Conservation (phyloP, 805 yeast genomes). For the Blastobotrys attinorum region DNA sequence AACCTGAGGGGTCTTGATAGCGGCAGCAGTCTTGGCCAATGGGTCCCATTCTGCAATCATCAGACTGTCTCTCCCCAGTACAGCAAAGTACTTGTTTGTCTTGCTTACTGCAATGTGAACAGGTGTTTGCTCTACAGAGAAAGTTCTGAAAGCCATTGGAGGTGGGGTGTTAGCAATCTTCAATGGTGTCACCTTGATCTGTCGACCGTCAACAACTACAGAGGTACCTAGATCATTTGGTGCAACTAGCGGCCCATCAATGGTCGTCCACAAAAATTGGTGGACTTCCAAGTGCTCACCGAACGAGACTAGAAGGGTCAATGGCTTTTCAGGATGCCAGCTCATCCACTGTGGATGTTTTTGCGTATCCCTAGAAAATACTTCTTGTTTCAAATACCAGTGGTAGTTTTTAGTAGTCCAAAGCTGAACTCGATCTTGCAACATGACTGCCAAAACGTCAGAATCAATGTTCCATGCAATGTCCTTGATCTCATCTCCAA, state of each 20-base stretch:
- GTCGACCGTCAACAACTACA: constrained; percentile 70
- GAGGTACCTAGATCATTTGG: constrained; percentile 75
- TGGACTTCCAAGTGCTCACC: constrained; percentile 42
- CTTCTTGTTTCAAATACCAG: constrained; percentile 88
- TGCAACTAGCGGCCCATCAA: constrained; percentile 58
- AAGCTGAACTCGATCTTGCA: constrained; percentile 58
- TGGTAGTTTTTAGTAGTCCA: constrained; percentile 93
- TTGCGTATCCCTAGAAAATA: constrained; percentile 27
- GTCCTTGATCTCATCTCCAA: constrained; percentile 39
- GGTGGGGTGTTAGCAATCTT: constrained; percentile 89
- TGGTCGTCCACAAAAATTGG: constrained; percentile 56
- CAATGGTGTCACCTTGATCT: constrained; percentile 71
- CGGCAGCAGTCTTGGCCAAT: constrained; percentile 3
- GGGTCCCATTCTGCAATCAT: constrained; percentile 37
- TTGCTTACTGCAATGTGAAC: constrained; percentile 57
- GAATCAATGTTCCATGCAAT: constrained; percentile 77
- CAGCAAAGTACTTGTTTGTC: constrained; percentile 51
- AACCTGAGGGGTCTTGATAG: constrained; percentile 12
- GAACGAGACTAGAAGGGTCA: constrained; percentile 49
- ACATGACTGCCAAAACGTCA: constrained; percentile 66
- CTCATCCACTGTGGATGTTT: constrained; percentile 19
- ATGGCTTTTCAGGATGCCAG: constrained; percentile 90
- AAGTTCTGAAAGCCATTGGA: constrained; percentile 70
- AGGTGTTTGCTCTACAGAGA: constrained; percentile 48
- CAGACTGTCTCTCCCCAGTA: constrained; percentile 41